Evolutionary conservation across 2,329 filamentous ascomycete genomes (phyloP).

Genomic region (Hirsutella rhossiliensis): DNA sequence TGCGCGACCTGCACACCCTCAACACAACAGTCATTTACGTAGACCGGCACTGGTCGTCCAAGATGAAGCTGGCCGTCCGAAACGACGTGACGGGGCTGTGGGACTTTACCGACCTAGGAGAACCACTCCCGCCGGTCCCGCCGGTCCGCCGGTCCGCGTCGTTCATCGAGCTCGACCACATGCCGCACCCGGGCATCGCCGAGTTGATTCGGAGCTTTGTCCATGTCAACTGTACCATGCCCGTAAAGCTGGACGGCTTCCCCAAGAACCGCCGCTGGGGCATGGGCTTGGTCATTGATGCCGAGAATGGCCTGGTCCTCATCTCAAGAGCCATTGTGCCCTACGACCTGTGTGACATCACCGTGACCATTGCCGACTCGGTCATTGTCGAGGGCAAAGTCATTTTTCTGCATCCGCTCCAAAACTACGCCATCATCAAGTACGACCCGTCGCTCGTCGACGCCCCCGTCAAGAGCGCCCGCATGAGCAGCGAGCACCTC

Average conservation of each 20-base stretch:
- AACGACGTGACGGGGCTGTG: conserved; percentile 86
- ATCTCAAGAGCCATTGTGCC: conserved; percentile 91
- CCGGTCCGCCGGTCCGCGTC: conserved; percentile 68
- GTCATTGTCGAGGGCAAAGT: conserved; percentile 92
- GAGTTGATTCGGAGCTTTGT: conserved; percentile 93
- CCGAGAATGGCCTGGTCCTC: conserved; percentile 86
- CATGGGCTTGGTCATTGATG: conserved; percentile 94
- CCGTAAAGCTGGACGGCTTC: conserved; percentile 94
- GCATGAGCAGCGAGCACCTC: conserved; percentile 67
- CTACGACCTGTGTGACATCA: conserved; percentile 94
- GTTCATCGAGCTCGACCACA: conserved; percentile 85
- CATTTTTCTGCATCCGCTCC: conserved; percentile 87
- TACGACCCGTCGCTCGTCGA: conserved; percentile 92
- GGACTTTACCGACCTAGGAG: conserved; percentile 83
- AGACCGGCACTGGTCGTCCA: conserved; percentile 89
- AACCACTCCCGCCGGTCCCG: conserved; percentile 62
- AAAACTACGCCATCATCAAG: conserved; percentile 92
- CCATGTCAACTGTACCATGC: conserved; percentile 84
- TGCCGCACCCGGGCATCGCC: conserved; percentile 79
- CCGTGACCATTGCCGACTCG: conserved; percentile 90
- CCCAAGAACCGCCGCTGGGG: conserved; percentile 89
- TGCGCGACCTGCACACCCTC: conserved; percentile 85
- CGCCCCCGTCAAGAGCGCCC: conserved; percentile 82
- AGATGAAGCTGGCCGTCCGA: conserved; percentile 84
- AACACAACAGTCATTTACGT: conserved; percentile 88